A percentile compares a stretch with the other conserved stretches of the same genome.
Conservation (phyloP, 208 protist species). For the Vickermania spadyakhi region DNA sequence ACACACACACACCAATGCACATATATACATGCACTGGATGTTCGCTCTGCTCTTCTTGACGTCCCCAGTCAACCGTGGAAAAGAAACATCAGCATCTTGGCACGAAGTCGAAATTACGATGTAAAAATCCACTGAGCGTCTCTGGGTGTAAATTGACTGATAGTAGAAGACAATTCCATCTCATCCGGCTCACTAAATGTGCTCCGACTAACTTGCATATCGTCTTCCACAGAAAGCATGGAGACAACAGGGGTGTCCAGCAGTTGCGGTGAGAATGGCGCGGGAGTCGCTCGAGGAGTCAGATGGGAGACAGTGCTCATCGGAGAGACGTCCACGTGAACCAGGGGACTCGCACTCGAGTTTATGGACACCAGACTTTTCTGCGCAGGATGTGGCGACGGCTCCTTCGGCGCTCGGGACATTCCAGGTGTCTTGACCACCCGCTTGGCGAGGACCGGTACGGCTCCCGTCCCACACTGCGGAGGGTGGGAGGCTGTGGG, state of each 20-base stretch:
- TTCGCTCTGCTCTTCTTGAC: too few relatives aligned
- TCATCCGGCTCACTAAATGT: neutral
- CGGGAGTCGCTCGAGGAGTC: too few relatives aligned
- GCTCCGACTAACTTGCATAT: constrained; percentile 5
- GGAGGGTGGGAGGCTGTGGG: too few relatives aligned
- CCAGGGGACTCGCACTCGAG: neutral
- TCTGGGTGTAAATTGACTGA: neutral
- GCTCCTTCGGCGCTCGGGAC: neutral
- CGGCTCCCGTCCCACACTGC: too few relatives aligned
- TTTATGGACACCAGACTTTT: neutral
- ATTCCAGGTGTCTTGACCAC: neutral
- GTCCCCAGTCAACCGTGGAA: too few relatives aligned
- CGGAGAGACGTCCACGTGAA: neutral
- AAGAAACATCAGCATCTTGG: too few relatives aligned
- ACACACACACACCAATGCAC: too few relatives aligned
- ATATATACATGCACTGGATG: too few relatives aligned
- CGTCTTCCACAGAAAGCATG: neutral
- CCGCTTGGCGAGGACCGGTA: neutral
- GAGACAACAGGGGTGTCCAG: neutral
- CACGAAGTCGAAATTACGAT: neutral
- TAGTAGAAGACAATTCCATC: neutral
- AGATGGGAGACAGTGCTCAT: neutral
- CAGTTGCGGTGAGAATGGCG: neutral
- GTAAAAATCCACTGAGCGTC: neutral
- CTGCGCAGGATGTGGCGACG: too few relatives aligned